Conservation (phyloP, 495 filamentous ascomycete species). For the Penicillium canariense region DNA sequence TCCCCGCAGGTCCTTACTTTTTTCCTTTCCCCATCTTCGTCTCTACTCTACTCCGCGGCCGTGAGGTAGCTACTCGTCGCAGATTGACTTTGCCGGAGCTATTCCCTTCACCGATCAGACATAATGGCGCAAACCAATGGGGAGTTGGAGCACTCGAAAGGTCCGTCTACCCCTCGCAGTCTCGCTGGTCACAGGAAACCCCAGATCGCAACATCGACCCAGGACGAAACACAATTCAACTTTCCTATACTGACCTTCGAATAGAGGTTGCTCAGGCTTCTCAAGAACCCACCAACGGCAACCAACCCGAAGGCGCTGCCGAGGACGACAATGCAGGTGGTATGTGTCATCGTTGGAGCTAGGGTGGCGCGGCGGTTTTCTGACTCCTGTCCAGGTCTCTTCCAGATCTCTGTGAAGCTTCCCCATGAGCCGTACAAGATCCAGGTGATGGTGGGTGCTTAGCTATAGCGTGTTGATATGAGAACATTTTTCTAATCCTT, state of each 20-base stretch:
- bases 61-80: slow-evolving; percentile 19
- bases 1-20: slow-evolving; percentile 18
- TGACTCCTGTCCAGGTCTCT: slow-evolving; percentile 53
- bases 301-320: slow-evolving; percentile 30
- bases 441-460: slow-evolving; percentile 69
- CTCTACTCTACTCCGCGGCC: slow-evolving; percentile 14
- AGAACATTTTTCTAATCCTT: slow-evolving; percentile 10
- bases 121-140: slow-evolving; percentile 46
- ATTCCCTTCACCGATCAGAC: slow-evolving; percentile 20
- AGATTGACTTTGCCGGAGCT: slow-evolving; percentile 18
- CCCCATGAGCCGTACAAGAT: slow-evolving; percentile 78
- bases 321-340: slow-evolving; percentile 44
- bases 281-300: slow-evolving; percentile 40
- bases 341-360: slow-evolving; percentile 22
- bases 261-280: slow-evolving; percentile 34
- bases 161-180: slow-evolving; percentile 25
- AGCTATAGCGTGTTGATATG: neutral
- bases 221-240: neutral
- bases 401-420: slow-evolving; percentile 77
- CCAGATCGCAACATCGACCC: slow-evolving; percentile 8
- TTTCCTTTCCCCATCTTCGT: slow-evolving; percentile 14
- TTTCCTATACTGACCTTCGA: slow-evolving; percentile 22
- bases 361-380: slow-evolving; percentile 1
- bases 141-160: slow-evolving; percentile 44
- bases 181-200: slow-evolving; percentile 13